Evolutionary conservation across 805 yeast species (phyloP), one percentile per base, ranked within the genome.

Genomic region (Soucietia sequanensis): DNA sequence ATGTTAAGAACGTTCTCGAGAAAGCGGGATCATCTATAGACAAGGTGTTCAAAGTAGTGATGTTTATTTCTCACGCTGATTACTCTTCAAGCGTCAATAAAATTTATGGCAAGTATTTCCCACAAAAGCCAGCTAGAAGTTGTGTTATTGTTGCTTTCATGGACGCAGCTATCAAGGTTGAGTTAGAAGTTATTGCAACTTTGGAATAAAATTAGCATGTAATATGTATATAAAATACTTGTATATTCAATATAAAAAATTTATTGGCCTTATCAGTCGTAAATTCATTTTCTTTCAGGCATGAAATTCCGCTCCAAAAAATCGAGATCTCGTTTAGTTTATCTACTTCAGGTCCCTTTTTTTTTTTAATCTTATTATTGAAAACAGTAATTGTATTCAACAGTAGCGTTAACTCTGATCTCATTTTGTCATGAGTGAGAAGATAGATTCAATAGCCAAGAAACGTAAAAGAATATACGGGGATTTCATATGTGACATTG

Each of bases 141-240:
- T 72, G 78, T 49, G 61, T 76, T 23, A 60, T 72, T 34, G 79
- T 71, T 22, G 68, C 59, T 6, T 76, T 76, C 58, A 77, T 78
- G 48, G 68, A 74, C 49, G 62, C 70, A 8, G 47, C 58, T n/a
- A 42, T 76, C 34, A 66, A 72, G 44, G 72, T 77, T 30, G 82
- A 77, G 48, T 48, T 76, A 35, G 81, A 76, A 47, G 68, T 70
- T 33, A 58, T 75, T 48, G 76, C 76, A 22, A 46, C 62, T 23
- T 30, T 50, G 18, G 56, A 60, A 22, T 51, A 47, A 19, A 10
- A 18, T 8, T 30, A 21, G n/a, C n/a, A n/a, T n/a, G n/a, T n/a
- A n/a, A n/a, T n/a, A n/a, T n/a, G n/a, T n/a, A n/a, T n/a, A n/a
- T n/a, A n/a, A n/a, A n/a, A n/a, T n/a, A n/a, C n/a, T n/a, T n/a